A percentile compares a stretch with the other conserved stretches of the same genome.
Evolutionary conservation across 139 green algal species (phyloP).

Genomic region (Micractinium sp.): DNA sequence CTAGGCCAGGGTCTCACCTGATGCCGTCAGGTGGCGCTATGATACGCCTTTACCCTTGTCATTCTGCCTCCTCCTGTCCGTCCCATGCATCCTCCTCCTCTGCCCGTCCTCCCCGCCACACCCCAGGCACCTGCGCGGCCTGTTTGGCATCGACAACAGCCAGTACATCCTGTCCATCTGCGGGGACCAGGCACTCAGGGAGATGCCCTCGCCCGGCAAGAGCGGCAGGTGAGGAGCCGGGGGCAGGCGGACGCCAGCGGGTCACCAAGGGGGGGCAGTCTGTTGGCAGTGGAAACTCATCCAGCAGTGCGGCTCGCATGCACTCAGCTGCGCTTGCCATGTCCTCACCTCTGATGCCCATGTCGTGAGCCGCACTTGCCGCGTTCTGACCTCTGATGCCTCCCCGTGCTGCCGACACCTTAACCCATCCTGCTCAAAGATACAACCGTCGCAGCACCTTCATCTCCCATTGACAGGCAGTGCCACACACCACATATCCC

Average conservation of each 20-base stretch:
- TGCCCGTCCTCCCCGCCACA: slow-evolving; percentile 70
- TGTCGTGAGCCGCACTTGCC: no score
- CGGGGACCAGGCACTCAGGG: slow-evolving; percentile 83
- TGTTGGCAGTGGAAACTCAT: no score
- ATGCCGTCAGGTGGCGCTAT: background rate
- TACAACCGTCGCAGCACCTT: no score
- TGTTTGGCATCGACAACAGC: slow-evolving; percentile 68
- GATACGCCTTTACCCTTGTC: background rate
- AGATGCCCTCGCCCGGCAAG: slow-evolving; percentile 93
- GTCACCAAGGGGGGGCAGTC: background rate
- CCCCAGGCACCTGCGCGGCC: slow-evolving; percentile 70
- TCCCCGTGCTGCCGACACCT: no score
- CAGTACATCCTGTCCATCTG: slow-evolving; percentile 52
- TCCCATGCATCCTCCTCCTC: background rate
- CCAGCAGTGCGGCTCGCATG: no score
- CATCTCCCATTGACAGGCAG: no score
- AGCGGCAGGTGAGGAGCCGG: slow-evolving; percentile 54
- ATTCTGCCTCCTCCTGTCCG: background rate
- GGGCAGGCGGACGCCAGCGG: background rate
- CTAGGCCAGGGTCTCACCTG: background rate
- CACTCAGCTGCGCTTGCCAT: no score
- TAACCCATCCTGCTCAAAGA: no score
- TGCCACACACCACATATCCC: no score
- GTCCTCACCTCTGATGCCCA: no score
- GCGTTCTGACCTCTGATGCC: no score